A percentile compares a stretch with the other conserved stretches of the same genome.
Evolutionary conservation across 2,329 filamentous ascomycete species (phyloP).

Genomic region (Paraphoma sp.): DNA sequence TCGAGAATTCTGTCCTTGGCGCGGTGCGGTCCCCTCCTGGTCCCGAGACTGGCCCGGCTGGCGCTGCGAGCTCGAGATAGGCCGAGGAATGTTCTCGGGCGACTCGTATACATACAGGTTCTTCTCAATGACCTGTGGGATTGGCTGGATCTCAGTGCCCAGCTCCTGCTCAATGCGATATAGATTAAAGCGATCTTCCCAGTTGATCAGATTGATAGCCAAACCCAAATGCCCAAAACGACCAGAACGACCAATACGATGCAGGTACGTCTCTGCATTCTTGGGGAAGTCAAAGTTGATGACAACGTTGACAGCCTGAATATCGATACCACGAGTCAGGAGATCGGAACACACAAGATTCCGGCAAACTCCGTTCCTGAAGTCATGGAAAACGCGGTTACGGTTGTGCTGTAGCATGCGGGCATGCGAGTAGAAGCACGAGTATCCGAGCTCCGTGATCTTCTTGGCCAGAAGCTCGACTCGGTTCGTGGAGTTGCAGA

Average conservation of each 20-base stretch:
- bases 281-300: slow-evolving; percentile 99
- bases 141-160: slow-evolving; percentile 97
- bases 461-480: slow-evolving; percentile 98
- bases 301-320: slow-evolving; percentile 98
- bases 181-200: slow-evolving; percentile 98
- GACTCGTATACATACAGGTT: slow-evolving; percentile 98
- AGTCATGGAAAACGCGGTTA: slow-evolving; percentile 99
- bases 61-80: slow-evolving; percentile 64
- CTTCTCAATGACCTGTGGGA: slow-evolving; percentile 93
- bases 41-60: slow-evolving; percentile 35
- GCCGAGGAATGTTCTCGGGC: slow-evolving; percentile 91
- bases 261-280: slow-evolving; percentile 98
- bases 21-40: slow-evolving; percentile 31
- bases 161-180: slow-evolving; percentile 99
- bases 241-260: slow-evolving; percentile 96
- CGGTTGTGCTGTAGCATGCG: slow-evolving; percentile 97
- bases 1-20: slow-evolving; percentile 32
- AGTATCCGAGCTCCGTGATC: slow-evolving; percentile 98
- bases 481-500: slow-evolving; percentile 98
- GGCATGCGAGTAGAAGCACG: slow-evolving; percentile 98
- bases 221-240: slow-evolving; percentile 96
- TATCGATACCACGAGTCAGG: slow-evolving; percentile 97
- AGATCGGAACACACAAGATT: slow-evolving; percentile 98
- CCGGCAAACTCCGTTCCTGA: slow-evolving; percentile 95
- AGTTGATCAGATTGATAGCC: slow-evolving; percentile 99